Base-by-base conservation (phyloP, 768 basidiomycete species). In the Mycena rosella region DNA sequence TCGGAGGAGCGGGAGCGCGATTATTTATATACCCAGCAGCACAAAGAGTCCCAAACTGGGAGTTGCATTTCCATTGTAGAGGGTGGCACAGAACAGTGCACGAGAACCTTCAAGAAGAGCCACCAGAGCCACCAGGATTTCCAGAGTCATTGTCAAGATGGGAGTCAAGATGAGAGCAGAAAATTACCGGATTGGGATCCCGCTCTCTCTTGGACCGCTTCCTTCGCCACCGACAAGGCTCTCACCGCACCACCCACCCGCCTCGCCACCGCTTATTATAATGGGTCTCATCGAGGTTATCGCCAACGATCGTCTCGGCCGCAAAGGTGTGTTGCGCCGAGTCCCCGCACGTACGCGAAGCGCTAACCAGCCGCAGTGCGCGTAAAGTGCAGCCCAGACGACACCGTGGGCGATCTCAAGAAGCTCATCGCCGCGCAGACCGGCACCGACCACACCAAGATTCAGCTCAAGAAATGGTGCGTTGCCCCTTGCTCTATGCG, bases 361-460 rank as follows among this genome's bases (percentile, higher is more conserved):
- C 27, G 20, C 29, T 53, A 1, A 53, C 17, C 10, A 4, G 14
- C 30, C 29, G 8, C 69, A 98, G 96, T 98, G 67, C 92, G 95
- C 71, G 95, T 98, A 75, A 98, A 98, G 80, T 98, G 96, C 83
- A 92, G 91, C 78, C 88, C 95, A 6, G 91, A 97, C 17, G 98
- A 99, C 77, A 99, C 98, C 1, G 95, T 99, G 38, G 97, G 97
- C 45, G 97, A 98, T 77, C 85, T 99, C 69, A 99, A 99, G 87
- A 93, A 92, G 79, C 90, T 99, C 67, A 98, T 99, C 72, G 97
- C 92, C 2, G 97, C 96, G 0, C 98, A 99, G 79, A 98, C 89
- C 0, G 98, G 98, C 60, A 98, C 97, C 18, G 89, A 95, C 74
- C 74, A 82, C 5, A 81, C 79, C 36, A 99, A 97, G 88, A 97